Percentiles rank a stretch among this genome's conserved stretches.
phyloP scores from a whole-genome alignment of 148 eudicot genomes.

The Fagopyrum homotropicum region DNA sequence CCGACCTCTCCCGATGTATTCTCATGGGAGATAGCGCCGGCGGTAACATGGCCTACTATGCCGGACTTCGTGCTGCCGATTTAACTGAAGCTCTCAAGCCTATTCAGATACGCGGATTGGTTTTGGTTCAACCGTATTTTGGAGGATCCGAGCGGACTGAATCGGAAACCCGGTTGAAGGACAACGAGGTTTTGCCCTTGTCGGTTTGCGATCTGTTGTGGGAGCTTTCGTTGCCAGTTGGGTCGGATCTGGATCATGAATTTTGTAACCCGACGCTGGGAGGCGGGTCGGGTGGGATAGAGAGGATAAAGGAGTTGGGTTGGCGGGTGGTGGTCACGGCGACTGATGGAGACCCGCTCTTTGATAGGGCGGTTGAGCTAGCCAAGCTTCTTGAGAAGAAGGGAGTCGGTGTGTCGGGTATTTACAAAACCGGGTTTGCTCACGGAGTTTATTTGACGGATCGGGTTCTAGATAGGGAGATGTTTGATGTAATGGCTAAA shows the following conservation, averaged over 20 bases:
- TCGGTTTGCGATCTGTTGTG: slow-evolving; percentile 29
- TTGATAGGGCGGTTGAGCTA: slow-evolving; percentile 24
- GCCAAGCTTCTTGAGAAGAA: slow-evolving; percentile 15
- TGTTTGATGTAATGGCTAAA: neutral
- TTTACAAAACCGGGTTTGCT: neutral
- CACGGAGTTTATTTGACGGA: neutral
- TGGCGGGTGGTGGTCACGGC: slow-evolving; percentile 31
- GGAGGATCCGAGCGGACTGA: slow-evolving; percentile 38
- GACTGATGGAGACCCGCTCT: slow-evolving; percentile 31
- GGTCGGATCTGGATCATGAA: slow-evolving; percentile 36
- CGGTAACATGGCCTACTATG: slow-evolving; percentile 45
- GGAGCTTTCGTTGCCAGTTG: slow-evolving; percentile 42
- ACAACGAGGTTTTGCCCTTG: slow-evolving; percentile 24
- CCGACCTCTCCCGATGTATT: slow-evolving; percentile 35
- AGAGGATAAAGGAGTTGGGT: slow-evolving; percentile 18
- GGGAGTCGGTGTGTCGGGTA: slow-evolving; percentile 16
- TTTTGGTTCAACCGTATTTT: slow-evolving; percentile 43
- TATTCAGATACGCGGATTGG: slow-evolving; percentile 39
- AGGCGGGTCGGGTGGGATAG: slow-evolving; percentile 15
- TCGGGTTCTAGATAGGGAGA: neutral
- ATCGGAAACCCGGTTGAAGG: slow-evolving; percentile 35
- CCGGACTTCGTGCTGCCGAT: slow-evolving; percentile 30
- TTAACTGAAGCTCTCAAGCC: slow-evolving; percentile 26
- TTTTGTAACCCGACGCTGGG: slow-evolving; percentile 34
- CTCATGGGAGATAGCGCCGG: slow-evolving; percentile 55